Evolutionary conservation across 2,329 filamentous ascomycete genomes (phyloP).

Genomic region (Cercospora zeae-maydis): DNA sequence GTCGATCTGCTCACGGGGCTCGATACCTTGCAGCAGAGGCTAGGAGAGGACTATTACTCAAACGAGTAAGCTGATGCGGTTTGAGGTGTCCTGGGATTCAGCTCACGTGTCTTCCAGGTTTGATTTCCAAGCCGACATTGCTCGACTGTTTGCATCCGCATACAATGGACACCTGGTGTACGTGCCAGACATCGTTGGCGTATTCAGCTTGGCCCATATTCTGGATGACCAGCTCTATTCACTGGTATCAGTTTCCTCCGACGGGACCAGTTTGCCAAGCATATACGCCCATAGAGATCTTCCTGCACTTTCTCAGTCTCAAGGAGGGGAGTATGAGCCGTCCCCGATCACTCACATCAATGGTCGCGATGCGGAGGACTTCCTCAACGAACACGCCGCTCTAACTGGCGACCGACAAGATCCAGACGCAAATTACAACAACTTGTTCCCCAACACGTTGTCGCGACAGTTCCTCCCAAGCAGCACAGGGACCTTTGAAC

Average conservation of each 20-base stretch:
- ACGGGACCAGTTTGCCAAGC: constrained; percentile 38
- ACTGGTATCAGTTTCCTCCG: constrained; percentile 33
- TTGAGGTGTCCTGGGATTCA: not conserved
- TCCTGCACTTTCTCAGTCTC: constrained; percentile 3
- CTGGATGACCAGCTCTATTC: not conserved
- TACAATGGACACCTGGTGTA: constrained; percentile 44
- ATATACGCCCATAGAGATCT: constrained; percentile 36
- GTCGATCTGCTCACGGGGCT: constrained; percentile 41
- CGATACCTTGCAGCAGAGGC: constrained; percentile 35
- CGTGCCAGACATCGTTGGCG: constrained; percentile 37
- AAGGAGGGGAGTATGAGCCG: constrained; percentile 9
- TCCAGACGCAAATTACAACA: constrained; percentile 42
- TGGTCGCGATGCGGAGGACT: constrained; percentile 35
- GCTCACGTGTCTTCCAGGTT: not conserved
- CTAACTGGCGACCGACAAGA: constrained; percentile 38
- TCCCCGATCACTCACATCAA: constrained; percentile 41
- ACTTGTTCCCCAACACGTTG: constrained; percentile 36
- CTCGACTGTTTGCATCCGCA: constrained; percentile 35
- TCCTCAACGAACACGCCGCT: constrained; percentile 35
- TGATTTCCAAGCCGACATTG: constrained; percentile 40
- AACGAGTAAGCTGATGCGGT: constrained; percentile 36
- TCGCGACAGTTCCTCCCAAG: not conserved
- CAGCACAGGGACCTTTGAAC: not conserved
- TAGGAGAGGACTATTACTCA: constrained; percentile 33
- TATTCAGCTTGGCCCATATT: constrained; percentile 37